These are phyloP conservation scores for Neonectria faginata DNA, from an alignment of 2,329 filamentous ascomycete species.

Conservation along the genomic window DNA sequence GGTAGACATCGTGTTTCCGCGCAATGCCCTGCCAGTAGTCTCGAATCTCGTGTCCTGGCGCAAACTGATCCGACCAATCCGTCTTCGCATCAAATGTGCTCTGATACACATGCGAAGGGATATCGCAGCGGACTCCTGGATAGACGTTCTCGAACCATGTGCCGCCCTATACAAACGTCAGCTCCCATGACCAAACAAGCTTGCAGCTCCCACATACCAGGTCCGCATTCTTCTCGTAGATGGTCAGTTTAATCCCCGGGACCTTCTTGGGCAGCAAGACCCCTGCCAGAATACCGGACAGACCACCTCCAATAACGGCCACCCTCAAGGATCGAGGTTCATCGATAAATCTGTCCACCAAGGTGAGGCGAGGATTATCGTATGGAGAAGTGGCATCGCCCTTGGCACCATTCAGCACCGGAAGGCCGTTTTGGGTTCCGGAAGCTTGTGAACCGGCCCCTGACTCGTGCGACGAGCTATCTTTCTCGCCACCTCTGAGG, in stretches of 20 bases:
- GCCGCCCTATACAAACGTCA: conserved; percentile 53
- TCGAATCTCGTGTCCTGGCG: conserved; percentile 73
- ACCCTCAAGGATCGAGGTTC: conserved; percentile 51
- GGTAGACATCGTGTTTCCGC: conserved; percentile 72
- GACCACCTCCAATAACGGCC: conserved; percentile 53
- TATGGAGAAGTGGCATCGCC: conserved; percentile 38
- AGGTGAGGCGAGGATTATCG: conserved; percentile 33
- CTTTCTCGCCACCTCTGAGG: conserved; percentile 11
- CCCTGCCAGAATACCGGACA: conserved; percentile 64
- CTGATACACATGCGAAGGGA: conserved; percentile 78
- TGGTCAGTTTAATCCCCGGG: conserved; percentile 72
- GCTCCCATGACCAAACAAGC: too few relatives aligned
- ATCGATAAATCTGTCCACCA: conserved; percentile 52
- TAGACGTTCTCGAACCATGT: conserved; percentile 70
- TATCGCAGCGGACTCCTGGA: conserved; percentile 75
- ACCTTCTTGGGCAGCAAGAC: conserved; percentile 76
- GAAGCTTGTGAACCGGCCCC: conserved; percentile 19
- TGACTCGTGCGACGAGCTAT: conserved; percentile 14
- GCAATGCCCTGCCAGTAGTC: conserved; percentile 75
- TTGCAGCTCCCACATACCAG: conserved; percentile 62
- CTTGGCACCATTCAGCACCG: conserved; percentile 29
- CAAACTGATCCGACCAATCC: conserved; percentile 76
- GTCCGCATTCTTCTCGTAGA: conserved; percentile 76
- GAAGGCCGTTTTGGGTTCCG: conserved; percentile 16
- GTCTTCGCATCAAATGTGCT: conserved; percentile 75